Base-by-base conservation (phyloP, 352 stramenopile species). In the Phytophthora chlamydospora region DNA sequence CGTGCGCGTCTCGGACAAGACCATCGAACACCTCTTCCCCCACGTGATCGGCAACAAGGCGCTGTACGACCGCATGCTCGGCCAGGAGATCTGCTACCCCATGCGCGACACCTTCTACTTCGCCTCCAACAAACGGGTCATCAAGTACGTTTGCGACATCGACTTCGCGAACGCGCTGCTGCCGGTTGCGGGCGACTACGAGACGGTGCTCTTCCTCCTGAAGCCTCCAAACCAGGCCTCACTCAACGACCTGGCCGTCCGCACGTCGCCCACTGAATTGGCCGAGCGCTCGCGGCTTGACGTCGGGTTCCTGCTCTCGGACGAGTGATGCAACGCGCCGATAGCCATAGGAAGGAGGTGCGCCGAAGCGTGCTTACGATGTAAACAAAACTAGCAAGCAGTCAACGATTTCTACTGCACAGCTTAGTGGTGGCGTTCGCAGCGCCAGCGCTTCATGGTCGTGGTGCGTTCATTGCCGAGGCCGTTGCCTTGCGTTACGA, bases 21-120 rank as follows among this genome's bases (percentile, higher is more conserved):
- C 75, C 40, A 67, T 83, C 29, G 53, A 71, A 27, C 57, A 76
- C 17, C 63, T 83, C 36, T 83, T 80, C 45, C 74, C 74, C 36
- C 68, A 77, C 52, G 58, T 72, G 32, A 62, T 58, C 1, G 32
- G 27, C 49, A 58, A 81, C 46, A 51, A 50, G 13, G 32, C 17
- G 19, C 40, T 83, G 35, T 65, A 42, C 39, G 34, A 40, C 14
- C 65, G 58, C 40, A 62, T 83, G 47, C 39, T 83, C 1, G 68
- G 69, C 42, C 46, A 73, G 32, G 61, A 83, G 24, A 69, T 83
- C 36, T 66, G 66, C 53, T 81, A 81, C 41, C 38, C 73, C 34
- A 66, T 83, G 27, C 58, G 63, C 19, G 68, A 80, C 58, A 79
- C 68, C 21, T 83, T 81, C 57, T 78, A 69, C 58, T 83, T 81